These are phyloP conservation scores for Rhodosporidiobolus sp. DNA, from an alignment of 768 basidiomycete species.

Conservation along the genomic window DNA sequence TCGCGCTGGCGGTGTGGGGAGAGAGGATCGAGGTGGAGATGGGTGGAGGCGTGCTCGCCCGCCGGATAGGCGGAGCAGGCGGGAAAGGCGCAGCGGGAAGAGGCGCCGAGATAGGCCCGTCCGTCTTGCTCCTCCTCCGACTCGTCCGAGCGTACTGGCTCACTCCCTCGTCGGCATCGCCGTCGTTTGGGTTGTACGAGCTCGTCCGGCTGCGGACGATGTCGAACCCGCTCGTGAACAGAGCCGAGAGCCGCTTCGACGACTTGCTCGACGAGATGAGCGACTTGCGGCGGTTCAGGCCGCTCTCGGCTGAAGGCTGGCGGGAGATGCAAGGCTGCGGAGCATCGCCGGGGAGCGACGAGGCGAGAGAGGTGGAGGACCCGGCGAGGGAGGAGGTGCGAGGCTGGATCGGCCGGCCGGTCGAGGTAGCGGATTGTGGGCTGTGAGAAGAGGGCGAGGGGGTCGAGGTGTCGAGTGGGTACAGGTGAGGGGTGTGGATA, in stretches of 20 bases:
- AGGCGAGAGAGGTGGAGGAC: not conserved
- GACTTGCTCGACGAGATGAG: constrained; percentile 24
- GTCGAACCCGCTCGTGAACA: constrained; percentile 24
- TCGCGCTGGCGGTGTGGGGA: not conserved
- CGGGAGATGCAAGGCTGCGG: not conserved
- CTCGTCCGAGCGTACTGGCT: not conserved
- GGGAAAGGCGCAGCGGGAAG: not conserved
- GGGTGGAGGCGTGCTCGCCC: not conserved
- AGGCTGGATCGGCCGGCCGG: not conserved
- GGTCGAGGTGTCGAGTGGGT: not conserved
- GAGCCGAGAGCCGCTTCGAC: constrained; percentile 14
- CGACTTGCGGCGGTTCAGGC: not conserved
- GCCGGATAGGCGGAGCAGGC: not conserved
- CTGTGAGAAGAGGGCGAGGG: not conserved
- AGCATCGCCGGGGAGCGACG: not conserved
- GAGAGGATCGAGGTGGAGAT: not conserved
- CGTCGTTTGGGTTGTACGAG: constrained; percentile 25
- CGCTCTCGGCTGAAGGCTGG: not conserved
- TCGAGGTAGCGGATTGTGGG: not conserved
- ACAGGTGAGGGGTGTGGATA: no score
- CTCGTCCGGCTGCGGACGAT: constrained; percentile 15
- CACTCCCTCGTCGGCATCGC: not conserved
- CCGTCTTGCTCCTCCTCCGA: constrained; percentile 8
- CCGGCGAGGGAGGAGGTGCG: not conserved
- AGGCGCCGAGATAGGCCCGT: not conserved